Base-by-base conservation (phyloP, 163 green algal genomes). In the Prototheca cutis region DNA sequence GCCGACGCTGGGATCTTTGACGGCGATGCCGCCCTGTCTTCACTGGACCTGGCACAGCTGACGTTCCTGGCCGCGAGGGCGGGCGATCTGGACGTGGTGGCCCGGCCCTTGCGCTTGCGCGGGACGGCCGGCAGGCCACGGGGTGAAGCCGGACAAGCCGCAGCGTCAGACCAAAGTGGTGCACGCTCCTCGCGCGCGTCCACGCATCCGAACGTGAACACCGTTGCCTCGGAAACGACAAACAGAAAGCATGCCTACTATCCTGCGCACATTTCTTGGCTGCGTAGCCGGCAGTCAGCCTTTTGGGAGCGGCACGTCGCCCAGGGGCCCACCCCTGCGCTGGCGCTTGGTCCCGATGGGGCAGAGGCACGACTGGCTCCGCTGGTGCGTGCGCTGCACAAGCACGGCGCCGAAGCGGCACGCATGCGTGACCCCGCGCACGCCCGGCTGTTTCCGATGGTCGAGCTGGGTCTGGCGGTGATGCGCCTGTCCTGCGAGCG, bases 401-500 rank as follows among this genome's bases (percentile, higher is more conserved):
- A 79, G 61, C 71, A 77, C 53, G 40, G 36, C 19, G 10, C 30
- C 23, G 77, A 81, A 48, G 56, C 77, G 17, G 13, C 36, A 3
- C 56, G 58, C 27, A 82, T 82, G 71, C 45, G 27, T 2, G 63
- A 75, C 42, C 62, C 68, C 10, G 65, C 80, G 32, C 82, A 91
- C 63, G 60, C 53, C 23, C 27, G 63, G 15, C 70, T 88, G 3
- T 80, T 91, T 29, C 79, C 74, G 3, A 72, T 90, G 24, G 69
- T 94, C 23, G 86, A 94, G 72, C 61, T 62, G 6, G 80, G 80
- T 3, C 77, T 94, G 27, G 81, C 83, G 21, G 71, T 91, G 53
- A 94, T 93, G 86, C 77, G 86, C 55, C 80, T 93, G 10, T 81
- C 66, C 32, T 91, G 82, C 62, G 86, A 94, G 66, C 79, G 82